phyloP scores from a whole-genome alignment of 2,329 filamentous ascomycete genomes.

The Graphilbum ipis-grandicollis region DNA sequence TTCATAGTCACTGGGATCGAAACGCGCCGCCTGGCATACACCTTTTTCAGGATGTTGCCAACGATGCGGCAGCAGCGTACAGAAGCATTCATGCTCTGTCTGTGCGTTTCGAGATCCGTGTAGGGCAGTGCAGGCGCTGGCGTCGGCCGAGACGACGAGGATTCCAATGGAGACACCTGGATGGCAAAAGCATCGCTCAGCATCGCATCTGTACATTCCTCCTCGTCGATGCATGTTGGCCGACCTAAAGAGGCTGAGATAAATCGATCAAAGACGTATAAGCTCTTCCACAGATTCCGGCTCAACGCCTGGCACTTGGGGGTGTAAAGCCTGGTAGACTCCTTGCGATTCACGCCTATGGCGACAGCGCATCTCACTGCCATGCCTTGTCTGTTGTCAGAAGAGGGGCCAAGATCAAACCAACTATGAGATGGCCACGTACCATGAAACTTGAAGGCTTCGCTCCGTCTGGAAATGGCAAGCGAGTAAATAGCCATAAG shows the following conservation, averaged over 20 bases:
- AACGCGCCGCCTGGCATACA: conserved; percentile 43
- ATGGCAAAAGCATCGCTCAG: conserved; percentile 11
- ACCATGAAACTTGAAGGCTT: conserved; percentile 45
- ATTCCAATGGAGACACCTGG: not conserved
- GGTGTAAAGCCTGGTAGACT: conserved; percentile 36
- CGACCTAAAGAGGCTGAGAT: conserved; percentile 44
- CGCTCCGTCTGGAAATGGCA: conserved; percentile 41
- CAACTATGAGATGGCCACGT: conserved; percentile 9
- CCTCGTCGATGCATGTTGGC: conserved; percentile 42
- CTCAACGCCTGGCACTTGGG: conserved; percentile 16
- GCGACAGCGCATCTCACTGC: conserved; percentile 46
- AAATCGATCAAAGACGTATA: conserved; percentile 48
- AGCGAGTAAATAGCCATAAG: conserved; percentile 50
- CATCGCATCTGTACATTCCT: conserved; percentile 38
- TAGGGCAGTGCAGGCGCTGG: too few species aligned
- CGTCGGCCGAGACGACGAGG: not conserved
- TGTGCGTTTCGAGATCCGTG: conserved; percentile 3
- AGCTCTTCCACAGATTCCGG: conserved; percentile 43
- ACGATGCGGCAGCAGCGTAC: conserved; percentile 41
- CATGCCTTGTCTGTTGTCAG: conserved; percentile 23
- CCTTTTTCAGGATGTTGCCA: conserved; percentile 36
- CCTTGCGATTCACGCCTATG: conserved; percentile 43
- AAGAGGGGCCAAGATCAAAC: not conserved
- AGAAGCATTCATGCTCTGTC: conserved; percentile 30
- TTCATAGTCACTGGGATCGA: conserved; percentile 38